Conservation (phyloP, 2,329 filamentous ascomycete genomes). For the Colletotrichum limetticola region DNA sequence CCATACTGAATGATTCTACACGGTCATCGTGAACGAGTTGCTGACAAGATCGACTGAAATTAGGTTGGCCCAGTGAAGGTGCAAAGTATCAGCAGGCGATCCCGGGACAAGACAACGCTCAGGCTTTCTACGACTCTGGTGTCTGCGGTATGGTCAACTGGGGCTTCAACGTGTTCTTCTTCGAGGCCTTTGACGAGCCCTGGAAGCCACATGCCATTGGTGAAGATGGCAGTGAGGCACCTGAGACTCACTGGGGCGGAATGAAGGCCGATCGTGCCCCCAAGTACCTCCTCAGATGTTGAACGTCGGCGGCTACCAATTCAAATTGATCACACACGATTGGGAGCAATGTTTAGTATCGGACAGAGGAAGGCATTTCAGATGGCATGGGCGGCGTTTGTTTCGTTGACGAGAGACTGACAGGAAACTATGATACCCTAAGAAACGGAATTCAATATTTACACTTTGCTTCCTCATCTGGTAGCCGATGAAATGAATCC, state of each 20-base stretch:
- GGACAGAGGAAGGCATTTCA: not conserved
- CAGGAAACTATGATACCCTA: not conserved
- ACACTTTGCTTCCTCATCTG: constrained; percentile 16
- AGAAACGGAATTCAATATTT: constrained; percentile 5
- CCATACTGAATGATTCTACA: not conserved
- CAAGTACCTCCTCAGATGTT: constrained; percentile 59
- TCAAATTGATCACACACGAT: not conserved
- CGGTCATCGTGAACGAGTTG: not conserved
- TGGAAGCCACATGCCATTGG: constrained; percentile 75
- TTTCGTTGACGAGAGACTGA: constrained; percentile 3
- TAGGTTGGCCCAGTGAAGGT: constrained; percentile 71
- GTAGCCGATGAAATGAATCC: constrained; percentile 7
- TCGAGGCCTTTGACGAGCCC: constrained; percentile 79
- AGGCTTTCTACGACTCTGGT: constrained; percentile 68
- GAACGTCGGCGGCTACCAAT: not conserved
- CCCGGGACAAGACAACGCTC: constrained; percentile 68
- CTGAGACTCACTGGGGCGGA: constrained; percentile 77
- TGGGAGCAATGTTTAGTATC: not conserved
- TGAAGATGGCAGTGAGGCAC: constrained; percentile 68
- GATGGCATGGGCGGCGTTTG: constrained; percentile 20
- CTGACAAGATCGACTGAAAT: constrained; percentile 1
- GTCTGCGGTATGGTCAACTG: constrained; percentile 73
- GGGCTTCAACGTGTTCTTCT: constrained; percentile 77
- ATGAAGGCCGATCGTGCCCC: constrained; percentile 68
- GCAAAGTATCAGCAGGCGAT: constrained; percentile 70